Percentiles rank a stretch among this genome's conserved stretches.
These are phyloP conservation scores for Endocalyx cinctus DNA, from an alignment of 2,329 filamentous ascomycete species.

Conservation along the genomic window DNA sequence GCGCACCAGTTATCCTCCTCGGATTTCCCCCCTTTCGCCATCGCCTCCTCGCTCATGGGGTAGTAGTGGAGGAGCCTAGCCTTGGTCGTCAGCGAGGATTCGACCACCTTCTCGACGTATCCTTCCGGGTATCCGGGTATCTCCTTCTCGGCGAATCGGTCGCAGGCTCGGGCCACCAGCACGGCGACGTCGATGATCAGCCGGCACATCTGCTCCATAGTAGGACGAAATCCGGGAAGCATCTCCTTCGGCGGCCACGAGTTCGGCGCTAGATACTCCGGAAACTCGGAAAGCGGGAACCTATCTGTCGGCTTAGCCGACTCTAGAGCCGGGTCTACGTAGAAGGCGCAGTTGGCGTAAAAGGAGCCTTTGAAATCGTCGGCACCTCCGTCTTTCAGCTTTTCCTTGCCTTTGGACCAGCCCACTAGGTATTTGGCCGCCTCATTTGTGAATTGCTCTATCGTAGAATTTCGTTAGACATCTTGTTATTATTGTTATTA, in stretches of 20 bases:
- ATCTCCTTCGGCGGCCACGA: slow-evolving; percentile 71
- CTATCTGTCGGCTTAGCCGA: slow-evolving; percentile 56
- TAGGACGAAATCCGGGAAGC: slow-evolving; percentile 70
- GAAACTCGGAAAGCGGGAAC: slow-evolving; percentile 60
- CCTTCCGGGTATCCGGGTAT: slow-evolving; percentile 71
- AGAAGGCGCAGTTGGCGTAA: slow-evolving; percentile 80
- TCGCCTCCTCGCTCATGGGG: slow-evolving; percentile 47
- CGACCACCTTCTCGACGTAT: slow-evolving; percentile 84
- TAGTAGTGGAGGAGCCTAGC: slow-evolving; percentile 92
- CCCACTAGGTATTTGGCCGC: slow-evolving; percentile 62
- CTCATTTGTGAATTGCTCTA: slow-evolving; percentile 56
- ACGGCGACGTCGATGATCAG: slow-evolving; percentile 87
- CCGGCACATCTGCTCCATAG: slow-evolving; percentile 70
- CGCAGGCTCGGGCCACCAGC: slow-evolving; percentile 85
- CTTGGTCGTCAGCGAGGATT: slow-evolving; percentile 82
- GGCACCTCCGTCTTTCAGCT: slow-evolving; percentile 69
- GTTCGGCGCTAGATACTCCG: slow-evolving; percentile 86
- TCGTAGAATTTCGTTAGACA: no score
- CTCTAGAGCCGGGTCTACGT: slow-evolving; percentile 59
- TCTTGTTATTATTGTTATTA: no score
- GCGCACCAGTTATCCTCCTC: slow-evolving; percentile 91
- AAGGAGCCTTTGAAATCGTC: slow-evolving; percentile 80
- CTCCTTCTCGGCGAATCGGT: slow-evolving; percentile 75
- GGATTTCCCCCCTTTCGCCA: slow-evolving; percentile 26
- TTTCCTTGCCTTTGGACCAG: slow-evolving; percentile 81